Conservation (phyloP, 306 rosid species). For the Astragalus membranaceus region DNA sequence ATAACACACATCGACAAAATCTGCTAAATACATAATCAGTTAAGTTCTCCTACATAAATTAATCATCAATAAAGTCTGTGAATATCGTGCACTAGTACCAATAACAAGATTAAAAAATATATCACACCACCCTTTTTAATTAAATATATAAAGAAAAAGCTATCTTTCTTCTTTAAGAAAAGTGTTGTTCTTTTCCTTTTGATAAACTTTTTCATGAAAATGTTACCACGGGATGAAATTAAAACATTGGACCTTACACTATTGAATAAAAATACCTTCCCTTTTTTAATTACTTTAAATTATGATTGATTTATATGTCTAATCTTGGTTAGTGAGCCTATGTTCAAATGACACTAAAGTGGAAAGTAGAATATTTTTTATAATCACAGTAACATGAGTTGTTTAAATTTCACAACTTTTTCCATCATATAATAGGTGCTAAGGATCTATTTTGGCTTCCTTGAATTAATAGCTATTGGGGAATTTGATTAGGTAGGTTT, state of each 20-base stretch:
- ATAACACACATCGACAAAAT: too few species aligned
- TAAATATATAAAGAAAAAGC: neutral
- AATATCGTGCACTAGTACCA: too few species aligned
- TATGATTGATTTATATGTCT: neutral
- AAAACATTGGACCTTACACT: slow-evolving; percentile 22
- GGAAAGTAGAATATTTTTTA: neutral
- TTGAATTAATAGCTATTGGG: too few species aligned
- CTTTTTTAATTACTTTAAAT: neutral
- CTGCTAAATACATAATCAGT: too few species aligned
- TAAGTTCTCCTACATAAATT: too few species aligned
- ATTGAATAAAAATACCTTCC: neutral
- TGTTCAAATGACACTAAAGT: neutral
- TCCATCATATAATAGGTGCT: too few species aligned
- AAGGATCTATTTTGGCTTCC: too few species aligned
- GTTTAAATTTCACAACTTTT: too few species aligned
- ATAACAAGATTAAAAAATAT: too few species aligned
- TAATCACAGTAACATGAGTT: too few species aligned
- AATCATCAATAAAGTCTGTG: too few species aligned
- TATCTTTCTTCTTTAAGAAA: neutral
- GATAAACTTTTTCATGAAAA: neutral
- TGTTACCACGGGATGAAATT: neutral
- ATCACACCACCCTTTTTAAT: neutral
- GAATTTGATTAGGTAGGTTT: too few species aligned
- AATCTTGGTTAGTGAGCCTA: neutral
- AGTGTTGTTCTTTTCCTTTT: neutral